A percentile compares a stretch with the other conserved stretches of the same genome.
phyloP scores from a whole-genome alignment of 176 grass and related monocot species.

The Paspalum notatum region DNA sequence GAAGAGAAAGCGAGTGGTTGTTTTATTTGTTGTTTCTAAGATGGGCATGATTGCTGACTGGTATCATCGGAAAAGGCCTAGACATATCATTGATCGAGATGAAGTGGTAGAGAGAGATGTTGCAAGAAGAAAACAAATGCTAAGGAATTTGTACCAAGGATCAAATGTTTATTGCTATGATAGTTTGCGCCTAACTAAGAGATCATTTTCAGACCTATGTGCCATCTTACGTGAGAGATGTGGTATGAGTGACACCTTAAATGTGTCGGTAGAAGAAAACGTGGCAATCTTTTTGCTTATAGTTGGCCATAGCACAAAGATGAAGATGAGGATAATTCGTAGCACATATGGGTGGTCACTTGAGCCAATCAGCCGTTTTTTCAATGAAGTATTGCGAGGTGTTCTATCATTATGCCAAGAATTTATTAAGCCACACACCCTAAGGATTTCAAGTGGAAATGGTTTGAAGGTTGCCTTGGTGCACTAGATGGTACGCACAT shows the following conservation, averaged over 20 bases:
- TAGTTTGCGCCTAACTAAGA: background rate
- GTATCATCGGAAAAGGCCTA: background rate
- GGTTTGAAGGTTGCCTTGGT: background rate
- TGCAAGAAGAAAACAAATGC: background rate
- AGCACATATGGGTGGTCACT: background rate
- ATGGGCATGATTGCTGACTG: background rate
- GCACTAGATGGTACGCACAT: background rate
- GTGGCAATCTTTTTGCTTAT: background rate
- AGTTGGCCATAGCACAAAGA: background rate
- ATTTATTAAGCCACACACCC: slow-evolving; percentile 22
- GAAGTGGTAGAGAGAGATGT: background rate
- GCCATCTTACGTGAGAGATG: too few relatives aligned
- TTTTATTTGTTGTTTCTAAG: background rate
- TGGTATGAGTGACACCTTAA: background rate
- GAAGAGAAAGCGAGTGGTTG: background rate
- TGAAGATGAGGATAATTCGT: background rate
- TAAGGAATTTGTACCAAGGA: background rate
- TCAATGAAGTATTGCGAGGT: background rate
- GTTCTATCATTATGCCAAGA: background rate
- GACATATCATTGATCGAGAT: background rate
- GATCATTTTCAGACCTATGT: background rate
- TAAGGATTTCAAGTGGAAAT: slow-evolving; percentile 43
- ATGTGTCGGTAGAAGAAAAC: background rate
- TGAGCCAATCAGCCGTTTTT: background rate
- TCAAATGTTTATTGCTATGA: background rate